Conservation (phyloP, 164 flowering plant genomes). For the Protea cynaroides region DNA sequence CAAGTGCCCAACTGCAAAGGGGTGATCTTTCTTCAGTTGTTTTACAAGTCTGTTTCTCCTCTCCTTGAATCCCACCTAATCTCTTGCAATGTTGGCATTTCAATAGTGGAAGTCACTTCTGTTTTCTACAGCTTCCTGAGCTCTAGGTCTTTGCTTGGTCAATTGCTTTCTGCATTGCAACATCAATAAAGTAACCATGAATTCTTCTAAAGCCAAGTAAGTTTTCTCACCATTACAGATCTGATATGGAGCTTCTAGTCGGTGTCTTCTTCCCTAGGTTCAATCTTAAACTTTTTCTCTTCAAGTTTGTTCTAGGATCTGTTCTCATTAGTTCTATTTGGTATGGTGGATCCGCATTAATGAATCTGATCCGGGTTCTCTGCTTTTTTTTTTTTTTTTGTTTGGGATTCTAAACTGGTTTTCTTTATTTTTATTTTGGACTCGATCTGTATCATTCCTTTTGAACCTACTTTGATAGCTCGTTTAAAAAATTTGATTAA, state of each 20-base stretch:
- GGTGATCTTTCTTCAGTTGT: background rate
- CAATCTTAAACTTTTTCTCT: background rate
- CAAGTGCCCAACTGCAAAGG: background rate
- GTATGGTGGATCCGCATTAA: constrained; percentile 12
- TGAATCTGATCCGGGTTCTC: background rate
- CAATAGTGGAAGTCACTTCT: constrained; percentile 9
- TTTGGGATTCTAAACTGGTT: background rate
- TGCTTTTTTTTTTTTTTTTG: background rate
- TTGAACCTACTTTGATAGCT: background rate
- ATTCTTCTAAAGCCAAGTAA: constrained; percentile 59
- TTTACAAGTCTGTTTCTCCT: constrained; percentile 1
- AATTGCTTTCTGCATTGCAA: background rate
- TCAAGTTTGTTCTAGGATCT: background rate
- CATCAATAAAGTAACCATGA: constrained; percentile 20
- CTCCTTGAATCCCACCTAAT: background rate
- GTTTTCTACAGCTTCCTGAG: background rate
- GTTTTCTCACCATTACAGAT: constrained; percentile 24
- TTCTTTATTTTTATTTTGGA: background rate
- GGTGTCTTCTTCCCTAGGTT: background rate
- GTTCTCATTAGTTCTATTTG: background rate
- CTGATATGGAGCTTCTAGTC: constrained; percentile 19
- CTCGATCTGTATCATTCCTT: constrained; percentile 3
- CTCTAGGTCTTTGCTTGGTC: background rate
- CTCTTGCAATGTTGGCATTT: constrained; percentile 28
- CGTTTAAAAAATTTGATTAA: background rate